Conservation (phyloP, 2,329 filamentous ascomycete species). For the Tolypocladium capitatum region DNA sequence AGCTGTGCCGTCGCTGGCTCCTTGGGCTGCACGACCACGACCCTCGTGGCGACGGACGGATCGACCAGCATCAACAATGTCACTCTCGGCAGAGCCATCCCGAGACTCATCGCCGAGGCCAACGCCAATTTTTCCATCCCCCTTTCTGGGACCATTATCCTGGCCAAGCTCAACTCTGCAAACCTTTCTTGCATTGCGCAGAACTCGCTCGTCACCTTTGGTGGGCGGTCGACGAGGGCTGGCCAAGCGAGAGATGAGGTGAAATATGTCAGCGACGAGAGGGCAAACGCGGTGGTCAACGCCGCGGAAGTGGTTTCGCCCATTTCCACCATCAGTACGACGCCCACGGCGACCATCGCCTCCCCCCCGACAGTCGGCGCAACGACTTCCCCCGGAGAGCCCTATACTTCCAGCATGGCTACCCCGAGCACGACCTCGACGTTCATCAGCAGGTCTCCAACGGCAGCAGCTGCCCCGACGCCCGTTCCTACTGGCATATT, state of each 20-base stretch:
- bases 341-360: background rate
- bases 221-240: constrained; percentile 35
- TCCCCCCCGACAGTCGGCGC: background rate
- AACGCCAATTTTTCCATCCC: constrained; percentile 61
- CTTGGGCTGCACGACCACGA: constrained; percentile 40
- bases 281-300: background rate
- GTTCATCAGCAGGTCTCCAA: background rate
- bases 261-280: background rate
- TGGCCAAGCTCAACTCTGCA: constrained; percentile 62
- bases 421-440: background rate
- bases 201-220: constrained; percentile 79
- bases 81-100: constrained; percentile 69
- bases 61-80: constrained; percentile 43
- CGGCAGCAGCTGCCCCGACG: background rate
- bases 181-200: constrained; percentile 72
- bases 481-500: constrained; percentile 19
- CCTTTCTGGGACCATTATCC: constrained; percentile 53
- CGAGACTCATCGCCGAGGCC: constrained; percentile 55
- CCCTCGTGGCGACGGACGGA: constrained; percentile 26
- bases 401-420: background rate
- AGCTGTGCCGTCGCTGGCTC: constrained; percentile 35
- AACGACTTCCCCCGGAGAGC: background rate
- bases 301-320: constrained; percentile 1
- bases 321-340: constrained; percentile 3
- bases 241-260: constrained; percentile 2